Base-by-base conservation (phyloP, 2,329 filamentous ascomycete species). In the Lachnellula willkommii region DNA sequence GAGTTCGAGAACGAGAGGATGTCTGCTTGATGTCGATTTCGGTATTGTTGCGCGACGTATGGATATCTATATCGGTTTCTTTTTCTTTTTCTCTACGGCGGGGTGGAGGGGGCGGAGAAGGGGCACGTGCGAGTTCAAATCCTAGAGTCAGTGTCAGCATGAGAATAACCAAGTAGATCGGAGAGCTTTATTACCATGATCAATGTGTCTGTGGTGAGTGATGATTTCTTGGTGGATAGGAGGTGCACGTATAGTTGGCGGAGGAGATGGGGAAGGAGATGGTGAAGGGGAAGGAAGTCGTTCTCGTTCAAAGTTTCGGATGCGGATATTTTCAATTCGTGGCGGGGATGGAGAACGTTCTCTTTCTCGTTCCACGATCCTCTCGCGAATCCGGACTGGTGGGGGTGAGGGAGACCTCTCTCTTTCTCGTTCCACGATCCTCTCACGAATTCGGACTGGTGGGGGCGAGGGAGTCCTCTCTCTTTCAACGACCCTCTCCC, bases 171-270 rank as follows among this genome's bases (percentile, higher is more conserved):
- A 40, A 43, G 15, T 39, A 50, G 12, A n/a, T 36, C 14, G 20
- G 17, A 39, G 42, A 40, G 8, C 28, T 32, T 11, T 32, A 83
- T 69, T 77, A 90, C 89, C 91, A 73, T 95, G 90, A 68, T 95
- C 89, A 64, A 95, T 87, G 68, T 93, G 88, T 56, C 86, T 82
- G 69, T 94, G 93, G 72, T 69, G 66, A 48, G 90, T 95, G 62
- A 95, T 92, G 56, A 95, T 85, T 69, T 96, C 89, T 67, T 93
- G 84, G 72, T 93, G 89, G 64, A 95, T 90, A 1, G 87, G 88
- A 36, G 90, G 90, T 20, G 86, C 85, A 43, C 84, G 81, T 65
- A 94, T 85, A 46, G 55, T 51, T 54, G 80, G 79, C 32, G 65
- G 58, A 43, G 64, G 39, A 42, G 61, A 56, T 12, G 59, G 59